Evolutionary conservation across 331 rosid genomes (phyloP), one percentile per base, ranked within the genome.

Genomic region (Pyracantha coccinea): DNA sequence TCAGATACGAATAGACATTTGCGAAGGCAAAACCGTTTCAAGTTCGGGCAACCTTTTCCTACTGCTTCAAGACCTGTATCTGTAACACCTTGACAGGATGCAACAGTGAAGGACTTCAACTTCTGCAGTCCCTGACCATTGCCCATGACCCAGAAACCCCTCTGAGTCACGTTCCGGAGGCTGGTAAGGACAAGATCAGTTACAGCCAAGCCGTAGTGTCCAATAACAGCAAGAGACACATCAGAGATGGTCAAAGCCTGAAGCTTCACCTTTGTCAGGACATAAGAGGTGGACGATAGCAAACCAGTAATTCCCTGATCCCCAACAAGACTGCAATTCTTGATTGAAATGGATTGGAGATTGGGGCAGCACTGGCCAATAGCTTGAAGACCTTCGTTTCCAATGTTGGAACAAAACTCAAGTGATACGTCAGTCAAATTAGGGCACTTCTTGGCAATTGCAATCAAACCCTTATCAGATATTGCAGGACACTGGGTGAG

Each of bases 131-230:
- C 99, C 45, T 74, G 94, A 47, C 98, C 88, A 73, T 81, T 88
- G 28, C 93, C 97, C 98, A 95, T 90, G 62, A 88, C 87, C 98
- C 97, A 95, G 82, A 92, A 95, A 41, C 99, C 99, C 83, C 81
- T 88, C 90, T 90, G 97, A 13, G 84, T 82, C 23, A 90, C 93
- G 73, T 85, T 82, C 24, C 88, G 80, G 31, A 95, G 97, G 86
- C 78, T 75, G 75, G 77, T 60, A 21, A 95, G 90, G 67, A 61
- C 83, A 69, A 95, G 92, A 81, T 92, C 89, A 0, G 90, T 86
- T 35, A 92, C 81, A 25, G 89, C 86, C 85, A 77, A 70, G 23
- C 99, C 94, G 45, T 95, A 95, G 76, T 85, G 92, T 53, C 99
- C 99, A 68, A 95, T 85, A 76, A 88, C 97, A 71, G 99, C 99